Base-by-base conservation (phyloP, 257 asterid species). In the Solanum medicagineum region DNA sequence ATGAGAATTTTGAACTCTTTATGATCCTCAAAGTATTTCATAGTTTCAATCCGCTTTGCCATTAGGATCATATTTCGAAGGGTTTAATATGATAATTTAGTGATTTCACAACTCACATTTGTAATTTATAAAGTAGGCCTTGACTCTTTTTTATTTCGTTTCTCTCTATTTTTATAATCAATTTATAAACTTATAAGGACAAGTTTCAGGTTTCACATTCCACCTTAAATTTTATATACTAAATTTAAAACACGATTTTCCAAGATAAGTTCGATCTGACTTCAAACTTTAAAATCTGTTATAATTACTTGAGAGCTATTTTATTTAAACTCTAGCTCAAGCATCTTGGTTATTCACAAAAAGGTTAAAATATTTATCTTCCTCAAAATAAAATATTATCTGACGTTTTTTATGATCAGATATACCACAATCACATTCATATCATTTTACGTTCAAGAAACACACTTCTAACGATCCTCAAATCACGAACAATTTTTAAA, bases 401-500 rank as follows among this genome's bases (percentile, higher is more conserved):
- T 2, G 4, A 12, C 22, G 1, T 2, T 63, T 6, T 24, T 63
- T 9, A 6, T 4, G 1, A 12, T 24, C 40, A 62, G 1, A 12
- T 62, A 62, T 49, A 10, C 8, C 45, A 42, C 8, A 45, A 45
- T 1, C 1, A 47, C 13, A 3, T 60, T n/a, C 7, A 0, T n/a
- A n/a, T 59, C 32, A 4, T 10, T 14, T 14, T n/a, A 60, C 22
- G 15, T 63, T 63, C 6, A 2, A 26, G 42, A 26, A 24, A 63
- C 13, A 63, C 4, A 13, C 16, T 12, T 12, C 20, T 63, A 24
- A 24, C 5, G 1, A 62, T 1, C 9, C 1, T 12, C 4, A 2
- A 11, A 24, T 63, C n/a, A 1, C 3, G 3, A n/a, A 55, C 5
- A 54, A 16, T 14, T 10, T 12, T 5, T 60, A 0, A 3, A 0